Percentiles rank a stretch among this genome's conserved stretches.
phyloP scores from a whole-genome alignment of 306 rosid genomes.

The Carpinus fangiana region DNA sequence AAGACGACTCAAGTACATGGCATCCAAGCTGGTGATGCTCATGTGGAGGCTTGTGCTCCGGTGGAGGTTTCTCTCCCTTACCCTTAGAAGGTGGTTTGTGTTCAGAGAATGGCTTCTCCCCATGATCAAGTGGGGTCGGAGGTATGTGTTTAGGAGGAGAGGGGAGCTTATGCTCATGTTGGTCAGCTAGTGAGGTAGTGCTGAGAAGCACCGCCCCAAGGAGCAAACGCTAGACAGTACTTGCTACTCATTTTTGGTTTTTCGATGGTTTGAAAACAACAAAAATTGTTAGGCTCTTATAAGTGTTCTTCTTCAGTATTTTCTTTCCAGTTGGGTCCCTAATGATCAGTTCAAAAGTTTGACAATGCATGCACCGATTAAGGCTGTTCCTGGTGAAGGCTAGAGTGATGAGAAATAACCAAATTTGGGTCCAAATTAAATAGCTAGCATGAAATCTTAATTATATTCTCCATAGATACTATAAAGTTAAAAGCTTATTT shows the following conservation, averaged over 20 bases:
- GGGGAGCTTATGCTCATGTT: background rate
- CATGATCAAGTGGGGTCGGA: background rate
- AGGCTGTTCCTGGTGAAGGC: background rate
- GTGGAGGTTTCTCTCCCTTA: constrained; percentile 17
- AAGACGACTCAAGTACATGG: background rate
- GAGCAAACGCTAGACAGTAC: constrained; percentile 2
- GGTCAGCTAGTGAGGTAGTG: constrained; percentile 6
- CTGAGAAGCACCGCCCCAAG: constrained; percentile 4
- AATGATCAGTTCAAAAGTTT: no score
- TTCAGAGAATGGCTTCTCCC: background rate
- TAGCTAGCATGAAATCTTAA: no score
- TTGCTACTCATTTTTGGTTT: background rate
- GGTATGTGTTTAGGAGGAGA: constrained; percentile 8
- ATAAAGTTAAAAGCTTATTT: background rate
- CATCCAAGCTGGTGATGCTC: background rate
- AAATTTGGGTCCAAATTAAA: no score
- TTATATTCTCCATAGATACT: no score
- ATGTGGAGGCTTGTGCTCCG: background rate
- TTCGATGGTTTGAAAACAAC: background rate
- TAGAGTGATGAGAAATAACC: no score
- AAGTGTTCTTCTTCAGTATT: no score
- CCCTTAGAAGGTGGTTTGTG: background rate
- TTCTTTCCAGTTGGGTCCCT: no score
- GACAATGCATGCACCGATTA: background rate
- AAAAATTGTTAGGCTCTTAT: background rate